These are phyloP conservation scores for Fusarium mangiferae DNA, from an alignment of 2,329 filamentous ascomycete species.

Conservation along the genomic window DNA sequence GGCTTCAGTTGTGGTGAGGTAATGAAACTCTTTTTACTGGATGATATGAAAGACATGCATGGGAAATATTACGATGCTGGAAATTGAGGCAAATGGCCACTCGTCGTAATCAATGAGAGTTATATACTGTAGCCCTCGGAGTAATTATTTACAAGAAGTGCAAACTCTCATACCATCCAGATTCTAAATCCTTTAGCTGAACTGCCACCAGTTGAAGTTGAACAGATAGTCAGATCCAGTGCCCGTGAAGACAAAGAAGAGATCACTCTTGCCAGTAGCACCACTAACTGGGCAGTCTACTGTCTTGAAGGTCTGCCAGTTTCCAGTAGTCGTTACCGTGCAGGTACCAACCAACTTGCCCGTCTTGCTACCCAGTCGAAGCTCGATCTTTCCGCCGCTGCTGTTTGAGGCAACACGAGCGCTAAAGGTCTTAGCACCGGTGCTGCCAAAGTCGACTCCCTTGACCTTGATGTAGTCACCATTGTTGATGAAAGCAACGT, in stretches of 20 bases:
- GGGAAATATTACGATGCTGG: fast-evolving
- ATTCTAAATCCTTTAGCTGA: not conserved
- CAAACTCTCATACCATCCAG: not conserved
- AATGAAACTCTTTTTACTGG: fast-evolving
- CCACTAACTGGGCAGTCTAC: slow-evolving; percentile 1
- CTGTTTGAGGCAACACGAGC: not conserved
- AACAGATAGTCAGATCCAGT: not conserved
- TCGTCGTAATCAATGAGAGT: fast-evolving
- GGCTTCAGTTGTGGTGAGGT: not conserved
- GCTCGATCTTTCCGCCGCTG: not conserved
- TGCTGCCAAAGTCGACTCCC: not conserved
- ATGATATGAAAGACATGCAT: too few relatives aligned
- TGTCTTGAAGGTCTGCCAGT: not conserved
- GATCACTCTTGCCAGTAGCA: not conserved
- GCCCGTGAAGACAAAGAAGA: slow-evolving; percentile 1
- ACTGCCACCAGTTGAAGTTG: slow-evolving; percentile 21
- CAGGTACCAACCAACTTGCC: slow-evolving; percentile 5
- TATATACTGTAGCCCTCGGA: not conserved
- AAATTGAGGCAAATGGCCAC: fast-evolving
- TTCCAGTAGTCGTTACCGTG: not conserved
- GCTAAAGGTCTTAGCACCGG: not conserved
- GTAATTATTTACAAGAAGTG: not conserved
- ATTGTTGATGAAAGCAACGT: not conserved
- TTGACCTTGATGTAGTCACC: slow-evolving; percentile 20
- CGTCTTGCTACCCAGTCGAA: not conserved